phyloP scores from a whole-genome alignment of 2,329 filamentous ascomycete genomes.

The Chalara sp. region DNA sequence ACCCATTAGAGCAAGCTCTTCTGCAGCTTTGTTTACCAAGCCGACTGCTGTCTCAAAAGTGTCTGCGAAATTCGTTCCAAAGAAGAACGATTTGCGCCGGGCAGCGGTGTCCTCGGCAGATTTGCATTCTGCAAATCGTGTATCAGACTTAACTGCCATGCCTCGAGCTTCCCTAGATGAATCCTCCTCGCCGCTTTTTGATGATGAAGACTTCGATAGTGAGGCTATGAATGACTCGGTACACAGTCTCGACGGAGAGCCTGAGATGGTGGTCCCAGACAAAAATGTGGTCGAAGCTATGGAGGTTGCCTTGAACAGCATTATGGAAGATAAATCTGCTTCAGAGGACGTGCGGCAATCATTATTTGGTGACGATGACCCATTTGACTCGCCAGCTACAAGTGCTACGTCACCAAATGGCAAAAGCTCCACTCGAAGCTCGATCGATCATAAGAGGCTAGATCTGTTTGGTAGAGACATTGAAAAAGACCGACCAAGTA shows the following conservation, averaged over 20 bases:
- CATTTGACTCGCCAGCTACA: slow-evolving; percentile 30
- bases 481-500: slow-evolving; percentile 74
- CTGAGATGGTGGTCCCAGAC: slow-evolving; percentile 55
- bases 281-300: slow-evolving; percentile 83
- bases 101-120: slow-evolving; percentile 56
- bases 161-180: slow-evolving; percentile 68
- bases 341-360: slow-evolving; percentile 60
- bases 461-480: slow-evolving; percentile 40
- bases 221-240: slow-evolving; percentile 66
- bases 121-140: slow-evolving; percentile 39
- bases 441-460: slow-evolving; percentile 47
- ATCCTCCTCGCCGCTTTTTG: slow-evolving; percentile 57
- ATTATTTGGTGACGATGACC: slow-evolving; percentile 52
- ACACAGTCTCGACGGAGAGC: slow-evolving; percentile 71
- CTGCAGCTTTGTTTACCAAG: slow-evolving; percentile 31
- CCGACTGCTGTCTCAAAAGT: slow-evolving; percentile 39
- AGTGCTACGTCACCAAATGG: slow-evolving; percentile 42
- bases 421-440: slow-evolving; percentile 54
- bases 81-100: slow-evolving; percentile 47
- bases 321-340: slow-evolving; percentile 74
- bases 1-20: slow-evolving; percentile 15
- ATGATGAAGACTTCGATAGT: slow-evolving; percentile 72
- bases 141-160: slow-evolving; percentile 25
- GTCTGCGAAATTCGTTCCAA: slow-evolving; percentile 37
- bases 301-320: slow-evolving; percentile 85